These are phyloP conservation scores for Misopates orontium DNA, from an alignment of 257 asterid species.

Conservation along the genomic window DNA sequence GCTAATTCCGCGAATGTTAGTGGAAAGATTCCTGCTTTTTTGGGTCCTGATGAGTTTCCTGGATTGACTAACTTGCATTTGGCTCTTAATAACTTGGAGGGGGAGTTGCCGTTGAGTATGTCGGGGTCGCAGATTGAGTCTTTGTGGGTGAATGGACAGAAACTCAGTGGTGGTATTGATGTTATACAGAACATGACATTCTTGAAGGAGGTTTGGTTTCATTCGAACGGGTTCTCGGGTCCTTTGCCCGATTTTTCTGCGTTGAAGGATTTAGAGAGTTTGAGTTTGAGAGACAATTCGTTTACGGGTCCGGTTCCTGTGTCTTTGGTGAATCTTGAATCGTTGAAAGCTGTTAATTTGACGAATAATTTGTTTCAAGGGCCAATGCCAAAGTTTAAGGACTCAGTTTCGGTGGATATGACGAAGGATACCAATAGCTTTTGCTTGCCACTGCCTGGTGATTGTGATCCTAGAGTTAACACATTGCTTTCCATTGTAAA, in stretches of 20 bases:
- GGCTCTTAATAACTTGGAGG: slow-evolving; percentile 73
- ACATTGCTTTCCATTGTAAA: slow-evolving; percentile 53
- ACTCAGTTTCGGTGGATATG: slow-evolving; percentile 62
- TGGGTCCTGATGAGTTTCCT: slow-evolving; percentile 74
- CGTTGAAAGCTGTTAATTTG: slow-evolving; percentile 69
- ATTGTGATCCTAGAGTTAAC: slow-evolving; percentile 73
- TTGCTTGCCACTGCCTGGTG: slow-evolving; percentile 78
- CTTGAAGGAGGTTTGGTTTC: slow-evolving; percentile 90
- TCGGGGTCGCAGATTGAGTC: slow-evolving; percentile 70
- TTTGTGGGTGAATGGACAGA: slow-evolving; percentile 87
- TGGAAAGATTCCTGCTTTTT: slow-evolving; percentile 63
- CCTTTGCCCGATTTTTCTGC: slow-evolving; percentile 72
- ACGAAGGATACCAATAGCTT: slow-evolving; percentile 56
- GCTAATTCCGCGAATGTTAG: slow-evolving; percentile 74
- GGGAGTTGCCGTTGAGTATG: slow-evolving; percentile 63
- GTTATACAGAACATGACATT: slow-evolving; percentile 73
- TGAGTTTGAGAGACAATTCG: slow-evolving; percentile 80
- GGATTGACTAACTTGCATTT: slow-evolving; percentile 72
- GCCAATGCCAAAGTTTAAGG: slow-evolving; percentile 70
- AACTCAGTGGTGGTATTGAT: slow-evolving; percentile 65
- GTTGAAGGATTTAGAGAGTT: slow-evolving; percentile 48
- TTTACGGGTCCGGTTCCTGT: slow-evolving; percentile 71
- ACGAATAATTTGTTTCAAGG: slow-evolving; percentile 90
- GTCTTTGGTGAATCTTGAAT: slow-evolving; percentile 65
- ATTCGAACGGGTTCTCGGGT: slow-evolving; percentile 66